Base-by-base conservation (phyloP, 2,329 filamentous ascomycete species). In the Mollisiaceae sp. region DNA sequence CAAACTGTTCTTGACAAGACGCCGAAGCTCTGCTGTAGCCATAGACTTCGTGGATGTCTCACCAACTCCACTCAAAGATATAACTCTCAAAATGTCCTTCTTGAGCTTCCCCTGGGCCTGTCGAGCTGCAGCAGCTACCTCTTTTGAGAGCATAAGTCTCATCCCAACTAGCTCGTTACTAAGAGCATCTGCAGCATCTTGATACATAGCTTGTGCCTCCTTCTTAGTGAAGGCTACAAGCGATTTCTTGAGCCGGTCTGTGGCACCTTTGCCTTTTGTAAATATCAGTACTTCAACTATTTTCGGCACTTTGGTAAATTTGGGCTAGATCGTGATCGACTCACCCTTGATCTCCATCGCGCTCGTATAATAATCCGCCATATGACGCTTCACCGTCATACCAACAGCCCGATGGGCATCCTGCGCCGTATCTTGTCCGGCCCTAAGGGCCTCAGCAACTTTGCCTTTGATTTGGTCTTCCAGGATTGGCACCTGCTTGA, bases 21-120 rank as follows among this genome's bases (percentile, higher is more conserved):
- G n/a, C 22, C 41, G 38, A 45, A 59, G 6, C 36, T 39, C 24
- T 12, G 22, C 60, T 39, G 63, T 50, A 22, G 55, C 38, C 4
- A 14, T 18, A 18, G 50, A 54, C 4, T n/a, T 35, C 4, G 12
- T 12, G 32, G 50, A 27, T 14, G 3, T 54, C 50, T 54, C 50
- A 12, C 14, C 8, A 15, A 32, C 3, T 32, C 50, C 24, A 18
- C 24, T 24, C 4, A 14, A 8, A 1, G 18, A 20, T 8, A 54
- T 54, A 9, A 54, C 24, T 18, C 50, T 5, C 6, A 54, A 3
- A 35, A 54, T 54, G 8, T 54, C 50, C 18, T 12, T 14, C 22
- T 54, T 54, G 15, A 27, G n/a, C 27, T 32, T 54, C 24, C 1
- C 11, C 18, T 27, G 50, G 4, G 50, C 12, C 4, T 6, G 12